Conservation (phyloP, 2,329 filamentous ascomycete genomes). For the Xylaria sp. region DNA sequence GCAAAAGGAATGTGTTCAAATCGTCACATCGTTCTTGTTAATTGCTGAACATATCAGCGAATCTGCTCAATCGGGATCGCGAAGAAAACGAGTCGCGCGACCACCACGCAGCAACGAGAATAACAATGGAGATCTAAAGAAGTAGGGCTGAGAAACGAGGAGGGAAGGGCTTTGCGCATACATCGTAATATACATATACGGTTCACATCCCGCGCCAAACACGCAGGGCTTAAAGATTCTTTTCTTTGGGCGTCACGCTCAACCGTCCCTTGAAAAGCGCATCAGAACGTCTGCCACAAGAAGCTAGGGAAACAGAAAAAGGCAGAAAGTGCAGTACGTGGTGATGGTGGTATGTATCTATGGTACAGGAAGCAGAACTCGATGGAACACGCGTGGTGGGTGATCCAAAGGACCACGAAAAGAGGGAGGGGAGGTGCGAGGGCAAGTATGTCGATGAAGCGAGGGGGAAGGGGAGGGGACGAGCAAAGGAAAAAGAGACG, state of each 20-base stretch:
- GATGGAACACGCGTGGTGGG: too few relatives aligned
- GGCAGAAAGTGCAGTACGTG: too few relatives aligned
- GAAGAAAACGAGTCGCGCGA: neutral
- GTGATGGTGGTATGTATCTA: too few relatives aligned
- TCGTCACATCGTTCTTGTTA: slow-evolving; percentile 6
- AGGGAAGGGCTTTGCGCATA: slow-evolving; percentile 3
- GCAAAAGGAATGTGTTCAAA: neutral
- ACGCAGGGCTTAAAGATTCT: slow-evolving; percentile 11
- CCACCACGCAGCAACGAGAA: neutral
- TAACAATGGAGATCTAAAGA: too few relatives aligned
- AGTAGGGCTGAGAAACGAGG: neutral
- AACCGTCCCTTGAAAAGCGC: slow-evolving; percentile 31
- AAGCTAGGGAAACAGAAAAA: neutral
- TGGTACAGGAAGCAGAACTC: slow-evolving; percentile 3
- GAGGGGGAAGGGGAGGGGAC: neutral
- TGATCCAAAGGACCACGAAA: neutral
- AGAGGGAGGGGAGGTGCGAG: neutral
- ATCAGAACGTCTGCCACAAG: slow-evolving; percentile 20
- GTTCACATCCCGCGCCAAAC: neutral
- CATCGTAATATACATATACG: neutral
- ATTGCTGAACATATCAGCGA: slow-evolving; percentile 24
- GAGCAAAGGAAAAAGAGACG: neutral
- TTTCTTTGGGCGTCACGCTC: slow-evolving; percentile 16
- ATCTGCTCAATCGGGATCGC: neutral
- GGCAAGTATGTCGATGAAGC: neutral